Percentiles rank a stretch among this genome's conserved stretches.
These are phyloP conservation scores for Vitis labrusca DNA, from an alignment of 164 flowering plant genomes.

Conservation along the genomic window DNA sequence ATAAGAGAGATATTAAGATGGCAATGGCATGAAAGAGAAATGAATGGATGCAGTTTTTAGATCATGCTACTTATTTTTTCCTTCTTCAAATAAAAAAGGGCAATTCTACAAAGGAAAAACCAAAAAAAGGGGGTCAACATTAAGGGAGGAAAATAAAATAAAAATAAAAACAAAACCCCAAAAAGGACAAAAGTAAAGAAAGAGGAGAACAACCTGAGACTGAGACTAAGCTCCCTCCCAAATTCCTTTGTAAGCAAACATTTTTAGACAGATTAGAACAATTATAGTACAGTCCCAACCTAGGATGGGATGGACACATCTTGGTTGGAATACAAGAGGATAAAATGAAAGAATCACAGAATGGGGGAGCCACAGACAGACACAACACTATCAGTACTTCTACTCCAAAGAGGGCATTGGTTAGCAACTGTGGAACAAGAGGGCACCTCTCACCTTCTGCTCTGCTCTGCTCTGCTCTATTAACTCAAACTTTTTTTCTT, in stretches of 20 bases:
- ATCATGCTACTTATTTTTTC: conserved; percentile 16
- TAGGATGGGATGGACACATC: conserved; percentile 13
- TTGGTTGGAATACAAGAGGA: conserved; percentile 18
- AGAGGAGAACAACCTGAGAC: no score
- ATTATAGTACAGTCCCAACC: conserved; percentile 42
- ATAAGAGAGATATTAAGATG: neutral
- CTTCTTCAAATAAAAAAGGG: conserved; percentile 14
- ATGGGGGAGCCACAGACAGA: conserved; percentile 8
- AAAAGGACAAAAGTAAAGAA: no score
- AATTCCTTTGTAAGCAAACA: conserved; percentile 15
- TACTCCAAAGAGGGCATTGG: conserved; percentile 8
- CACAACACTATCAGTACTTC: conserved; percentile 2
- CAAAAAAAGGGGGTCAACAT: neutral
- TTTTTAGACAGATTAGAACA: conserved; percentile 15
- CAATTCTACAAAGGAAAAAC: conserved; percentile 16
- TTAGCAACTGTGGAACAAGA: conserved; percentile 13
- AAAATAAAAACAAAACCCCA: neutral
- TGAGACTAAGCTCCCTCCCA: conserved; percentile 10
- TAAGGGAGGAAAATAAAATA: neutral
- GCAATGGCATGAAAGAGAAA: neutral
- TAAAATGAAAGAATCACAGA: conserved; percentile 49
- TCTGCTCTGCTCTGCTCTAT: neutral
- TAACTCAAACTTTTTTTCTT: neutral
- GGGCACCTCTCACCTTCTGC: neutral
- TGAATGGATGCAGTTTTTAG: neutral